These are phyloP conservation scores for Aspergillus nidulans DNA, from an alignment of 495 filamentous ascomycete genomes.

Conservation along the genomic window DNA sequence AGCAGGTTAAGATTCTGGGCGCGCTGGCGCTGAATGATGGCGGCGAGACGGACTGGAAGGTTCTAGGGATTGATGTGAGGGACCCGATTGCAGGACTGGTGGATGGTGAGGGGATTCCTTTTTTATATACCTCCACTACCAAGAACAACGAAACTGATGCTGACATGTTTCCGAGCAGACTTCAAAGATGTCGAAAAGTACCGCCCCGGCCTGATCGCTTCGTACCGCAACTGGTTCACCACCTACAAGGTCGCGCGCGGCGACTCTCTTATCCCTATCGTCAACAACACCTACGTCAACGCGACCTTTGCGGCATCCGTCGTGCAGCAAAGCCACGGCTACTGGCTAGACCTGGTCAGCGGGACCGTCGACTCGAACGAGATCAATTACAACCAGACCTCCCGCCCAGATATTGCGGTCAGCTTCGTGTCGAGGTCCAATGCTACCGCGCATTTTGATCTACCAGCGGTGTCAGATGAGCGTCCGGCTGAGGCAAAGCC, in stretches of 20 bases:
- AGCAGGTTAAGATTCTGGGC: slow-evolving; percentile 2
- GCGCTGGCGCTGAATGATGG: slow-evolving; percentile 1
- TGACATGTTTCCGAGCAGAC: not conserved
- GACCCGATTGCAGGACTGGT: not conserved
- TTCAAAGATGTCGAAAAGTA: slow-evolving; percentile 3
- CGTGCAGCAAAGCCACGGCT: slow-evolving; percentile 1
- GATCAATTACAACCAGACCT: slow-evolving; percentile 7
- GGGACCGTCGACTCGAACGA: not conserved
- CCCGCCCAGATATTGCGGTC: not conserved
- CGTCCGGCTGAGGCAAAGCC: not conserved
- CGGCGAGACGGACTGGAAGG: slow-evolving; percentile 5
- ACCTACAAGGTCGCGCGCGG: slow-evolving; percentile 3
- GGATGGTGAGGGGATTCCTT: not conserved
- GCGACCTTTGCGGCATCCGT: not conserved
- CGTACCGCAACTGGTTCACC: slow-evolving; percentile 6
- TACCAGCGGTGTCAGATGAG: not conserved
- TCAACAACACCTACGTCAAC: not conserved
- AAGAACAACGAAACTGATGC: not conserved
- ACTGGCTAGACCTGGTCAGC: slow-evolving; percentile 3
- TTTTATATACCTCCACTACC: not conserved
- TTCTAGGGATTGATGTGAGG: not conserved
- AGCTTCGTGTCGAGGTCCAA: not conserved
- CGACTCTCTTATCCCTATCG: not conserved
- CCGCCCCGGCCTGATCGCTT: not conserved
- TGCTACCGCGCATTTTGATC: not conserved